Base-by-base conservation (phyloP, 179 eudicot species). In the Heliamphora pulchella region DNA sequence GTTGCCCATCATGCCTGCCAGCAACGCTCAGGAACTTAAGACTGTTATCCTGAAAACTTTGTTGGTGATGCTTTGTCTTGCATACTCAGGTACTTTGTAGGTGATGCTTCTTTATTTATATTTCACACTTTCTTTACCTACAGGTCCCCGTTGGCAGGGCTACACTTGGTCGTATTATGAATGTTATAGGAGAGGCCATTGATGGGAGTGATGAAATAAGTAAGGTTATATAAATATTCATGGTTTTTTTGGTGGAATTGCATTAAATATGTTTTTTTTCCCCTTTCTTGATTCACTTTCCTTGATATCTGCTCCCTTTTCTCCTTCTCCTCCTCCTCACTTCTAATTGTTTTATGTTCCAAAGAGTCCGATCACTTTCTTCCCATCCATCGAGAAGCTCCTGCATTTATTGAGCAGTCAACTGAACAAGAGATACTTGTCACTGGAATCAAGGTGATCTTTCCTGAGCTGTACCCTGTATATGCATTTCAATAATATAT, bases 361-460 rank as follows among this genome's bases (percentile, higher is more conserved):
- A 44, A 86, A 93, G 97, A 81, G 64, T 86, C 94, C 75, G 93
- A 91, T 58, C 93, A 92, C 82, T 83, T 75, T 85, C 83, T 92
- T 80, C 97, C 97, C 57, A 93, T 93, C 75, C 97, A 93, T 82
- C 92, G 97, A 78, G 97, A 93, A 85, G 97, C 97, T 67, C 97
- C 97, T 63, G 77, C 93, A 1, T 93, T 93, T 69, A 97, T 93
- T 22, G 97, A 93, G 18, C 97, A 93, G 82, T 91, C 94, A 39
- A 93, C 97, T 22, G 97, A 89, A 73, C 97, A 92, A 58, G 88
- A 90, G 83, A 91, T 93, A 77, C 97, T 93, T 81, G 94, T 89
- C 74, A 93, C 97, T 80, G 97, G 97, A 75, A 93, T 93, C 77
- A 93, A 93, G 94, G 97, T 93, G 73, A 72, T 46, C 68, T 5